Percentiles rank a stretch among this genome's conserved stretches.
Evolutionary conservation across 768 basidiomycete species (phyloP).

Genomic region (Lyophyllum atratum): DNA sequence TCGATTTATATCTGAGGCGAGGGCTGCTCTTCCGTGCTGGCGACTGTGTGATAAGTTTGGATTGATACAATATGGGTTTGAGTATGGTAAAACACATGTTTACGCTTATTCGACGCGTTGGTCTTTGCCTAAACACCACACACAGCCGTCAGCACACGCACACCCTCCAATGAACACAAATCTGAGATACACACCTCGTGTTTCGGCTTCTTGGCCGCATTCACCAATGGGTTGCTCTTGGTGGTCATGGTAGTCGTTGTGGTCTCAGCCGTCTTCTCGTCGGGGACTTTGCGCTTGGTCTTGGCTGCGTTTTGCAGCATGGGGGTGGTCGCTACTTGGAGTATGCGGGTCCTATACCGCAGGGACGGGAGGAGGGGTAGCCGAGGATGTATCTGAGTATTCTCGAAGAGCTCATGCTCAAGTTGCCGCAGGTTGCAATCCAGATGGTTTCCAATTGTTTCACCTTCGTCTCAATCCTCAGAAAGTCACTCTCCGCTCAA

Average conservation of each 20-base stretch:
- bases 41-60: slow-evolving; percentile 28
- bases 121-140: slow-evolving; percentile 33
- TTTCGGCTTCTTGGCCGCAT: slow-evolving; percentile 58
- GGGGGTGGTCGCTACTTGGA: background rate
- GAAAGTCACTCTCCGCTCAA: too few relatives aligned
- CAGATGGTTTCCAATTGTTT: too few relatives aligned
- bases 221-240: slow-evolving; percentile 51
- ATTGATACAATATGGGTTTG: slow-evolving; percentile 7
- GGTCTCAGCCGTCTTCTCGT: slow-evolving; percentile 31
- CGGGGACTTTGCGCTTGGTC: slow-evolving; percentile 56
- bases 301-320: slow-evolving; percentile 13
- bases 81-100: slow-evolving; percentile 48
- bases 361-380: background rate
- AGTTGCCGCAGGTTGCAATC: too few relatives aligned
- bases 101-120: slow-evolving; percentile 57
- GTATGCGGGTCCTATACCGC: slow-evolving; percentile 4
- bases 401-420: too few relatives aligned
- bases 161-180: background rate
- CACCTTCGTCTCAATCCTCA: too few relatives aligned
- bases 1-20: too few relatives aligned
- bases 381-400: too few relatives aligned
- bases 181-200: slow-evolving; percentile 43
- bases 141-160: background rate
- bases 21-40: slow-evolving; percentile 62
- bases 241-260: slow-evolving; percentile 1